Conservation (phyloP, 306 rosid genomes). For the Castanea mollissima region DNA sequence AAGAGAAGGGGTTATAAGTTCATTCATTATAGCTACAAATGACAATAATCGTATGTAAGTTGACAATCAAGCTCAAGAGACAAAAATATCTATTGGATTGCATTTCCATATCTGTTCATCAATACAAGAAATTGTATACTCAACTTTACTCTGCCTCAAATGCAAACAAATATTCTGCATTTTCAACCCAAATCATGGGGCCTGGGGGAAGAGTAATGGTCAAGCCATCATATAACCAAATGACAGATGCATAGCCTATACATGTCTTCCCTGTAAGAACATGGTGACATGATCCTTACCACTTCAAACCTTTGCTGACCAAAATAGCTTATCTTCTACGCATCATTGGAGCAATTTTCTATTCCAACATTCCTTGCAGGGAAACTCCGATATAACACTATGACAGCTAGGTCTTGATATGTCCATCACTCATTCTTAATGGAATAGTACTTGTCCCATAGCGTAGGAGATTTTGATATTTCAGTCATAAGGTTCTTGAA, state of each 20-base stretch:
- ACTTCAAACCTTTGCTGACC: neutral
- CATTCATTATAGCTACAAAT: no score
- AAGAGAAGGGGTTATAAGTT: no score
- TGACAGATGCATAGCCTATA: slow-evolving; percentile 12
- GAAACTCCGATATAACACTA: neutral
- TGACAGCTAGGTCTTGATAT: neutral
- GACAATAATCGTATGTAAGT: no score
- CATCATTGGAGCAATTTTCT: neutral
- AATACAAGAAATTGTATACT: neutral
- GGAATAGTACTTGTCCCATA: slow-evolving; percentile 75
- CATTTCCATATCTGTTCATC: neutral
- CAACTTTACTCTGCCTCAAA: neutral
- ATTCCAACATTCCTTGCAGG: neutral
- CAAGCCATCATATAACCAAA: neutral
- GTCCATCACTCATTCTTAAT: slow-evolving; percentile 79
- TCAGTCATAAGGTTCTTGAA: slow-evolving; percentile 92
- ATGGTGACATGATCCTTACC: neutral
- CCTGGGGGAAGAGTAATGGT: neutral
- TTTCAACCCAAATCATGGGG: neutral
- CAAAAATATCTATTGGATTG: neutral
- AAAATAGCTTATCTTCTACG: neutral
- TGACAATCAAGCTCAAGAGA: neutral
- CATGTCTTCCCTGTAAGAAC: slow-evolving; percentile 9
- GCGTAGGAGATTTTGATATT: slow-evolving; percentile 72
- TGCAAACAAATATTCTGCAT: neutral